Conservation (phyloP, 306 rosid species). For the Trifolium fragiferum region DNA sequence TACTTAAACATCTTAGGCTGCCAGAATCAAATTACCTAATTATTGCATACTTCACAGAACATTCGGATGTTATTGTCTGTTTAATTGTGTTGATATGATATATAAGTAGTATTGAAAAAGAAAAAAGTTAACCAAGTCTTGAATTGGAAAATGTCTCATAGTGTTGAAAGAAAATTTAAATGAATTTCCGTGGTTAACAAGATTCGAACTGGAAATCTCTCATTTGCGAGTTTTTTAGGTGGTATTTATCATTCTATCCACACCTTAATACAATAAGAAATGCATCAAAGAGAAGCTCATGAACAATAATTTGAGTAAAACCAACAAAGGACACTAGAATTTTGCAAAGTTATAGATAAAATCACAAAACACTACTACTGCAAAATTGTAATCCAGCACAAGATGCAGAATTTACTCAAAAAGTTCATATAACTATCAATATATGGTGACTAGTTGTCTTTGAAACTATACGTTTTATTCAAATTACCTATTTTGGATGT, state of each 20-base stretch:
- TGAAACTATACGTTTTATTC: not conserved
- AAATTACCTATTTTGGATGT: too few species aligned
- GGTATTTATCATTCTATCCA: too few species aligned
- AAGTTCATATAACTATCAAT: not conserved
- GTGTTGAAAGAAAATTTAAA: not conserved
- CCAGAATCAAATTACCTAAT: slow-evolving; percentile 15
- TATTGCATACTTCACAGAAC: slow-evolving; percentile 1
- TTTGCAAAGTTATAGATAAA: too few species aligned
- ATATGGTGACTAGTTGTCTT: not conserved
- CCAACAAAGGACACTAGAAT: not conserved
- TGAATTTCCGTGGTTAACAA: not conserved
- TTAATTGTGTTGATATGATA: not conserved
- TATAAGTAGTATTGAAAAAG: not conserved
- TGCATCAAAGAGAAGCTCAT: not conserved
- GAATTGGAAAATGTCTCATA: not conserved
- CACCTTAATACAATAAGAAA: not conserved
- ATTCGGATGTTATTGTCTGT: not conserved
- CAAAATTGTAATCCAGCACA: not conserved
- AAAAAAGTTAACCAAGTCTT: too few species aligned
- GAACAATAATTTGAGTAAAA: not conserved
- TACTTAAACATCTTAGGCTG: slow-evolving; percentile 2
- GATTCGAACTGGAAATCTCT: too few species aligned
- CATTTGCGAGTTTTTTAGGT: too few species aligned
- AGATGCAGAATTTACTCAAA: not conserved
- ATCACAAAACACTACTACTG: not conserved